Percentiles rank a stretch among this genome's conserved stretches.
Evolutionary conservation across 164 flowering plant species (phyloP).

Genomic region (Chloranthus sessilifolius): DNA sequence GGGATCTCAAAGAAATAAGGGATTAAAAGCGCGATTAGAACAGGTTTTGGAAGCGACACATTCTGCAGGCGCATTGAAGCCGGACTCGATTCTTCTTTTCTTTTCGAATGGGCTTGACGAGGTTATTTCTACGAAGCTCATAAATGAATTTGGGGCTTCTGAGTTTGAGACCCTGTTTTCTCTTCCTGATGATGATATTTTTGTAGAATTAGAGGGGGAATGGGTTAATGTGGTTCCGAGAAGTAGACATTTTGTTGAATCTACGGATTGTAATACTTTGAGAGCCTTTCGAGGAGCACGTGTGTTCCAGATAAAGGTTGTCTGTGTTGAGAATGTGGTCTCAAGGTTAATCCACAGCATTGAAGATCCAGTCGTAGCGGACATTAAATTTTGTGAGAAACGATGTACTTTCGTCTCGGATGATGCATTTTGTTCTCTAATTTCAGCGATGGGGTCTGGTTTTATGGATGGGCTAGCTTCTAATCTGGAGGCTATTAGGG

Average conservation of each 20-base stretch:
- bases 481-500: slow-evolving; percentile 13
- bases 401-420: slow-evolving; percentile 2
- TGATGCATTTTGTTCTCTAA: slow-evolving; percentile 37
- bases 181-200: slow-evolving; percentile 25
- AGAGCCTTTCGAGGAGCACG: slow-evolving; percentile 41
- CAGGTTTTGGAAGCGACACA: slow-evolving; percentile 46
- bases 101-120: slow-evolving; percentile 57
- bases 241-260: neutral
- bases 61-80: slow-evolving; percentile 37
- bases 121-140: slow-evolving; percentile 27
- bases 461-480: slow-evolving; percentile 15
- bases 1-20: slow-evolving; percentile 33
- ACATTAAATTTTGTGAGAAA: slow-evolving; percentile 6
- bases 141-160: slow-evolving; percentile 48
- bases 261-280: neutral
- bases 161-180: slow-evolving; percentile 28
- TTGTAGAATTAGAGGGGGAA: slow-evolving; percentile 44
- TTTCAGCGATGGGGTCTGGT: slow-evolving; percentile 31
- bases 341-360: slow-evolving; percentile 7
- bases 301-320: slow-evolving; percentile 45
- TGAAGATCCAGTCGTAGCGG: slow-evolving; percentile 4
- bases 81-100: slow-evolving; percentile 61
- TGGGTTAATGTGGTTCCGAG: slow-evolving; percentile 45
- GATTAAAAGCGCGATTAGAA: slow-evolving; percentile 41
- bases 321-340: slow-evolving; percentile 6